Conservation (phyloP, 2,329 filamentous ascomycete genomes). For the Septoria petroselini region DNA sequence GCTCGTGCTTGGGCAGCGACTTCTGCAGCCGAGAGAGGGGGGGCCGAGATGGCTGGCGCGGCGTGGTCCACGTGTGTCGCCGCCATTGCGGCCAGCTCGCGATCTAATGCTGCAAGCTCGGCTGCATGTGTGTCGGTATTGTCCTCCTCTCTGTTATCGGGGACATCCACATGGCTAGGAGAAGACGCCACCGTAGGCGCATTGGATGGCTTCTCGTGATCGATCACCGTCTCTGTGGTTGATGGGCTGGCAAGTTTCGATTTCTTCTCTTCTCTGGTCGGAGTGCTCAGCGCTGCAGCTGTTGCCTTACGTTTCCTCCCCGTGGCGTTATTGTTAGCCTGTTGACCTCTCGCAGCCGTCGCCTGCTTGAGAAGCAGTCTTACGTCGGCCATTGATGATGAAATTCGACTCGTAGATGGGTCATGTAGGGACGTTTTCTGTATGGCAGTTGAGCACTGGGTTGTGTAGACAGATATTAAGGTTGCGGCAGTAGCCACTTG, state of each 20-base stretch:
- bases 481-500: too few species aligned
- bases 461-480: too few species aligned
- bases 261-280: conserved; percentile 24
- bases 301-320: conserved; percentile 57
- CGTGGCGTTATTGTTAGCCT: conserved; percentile 24
- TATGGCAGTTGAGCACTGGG: too few species aligned
- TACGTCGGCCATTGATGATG: conserved; percentile 66
- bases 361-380: conserved; percentile 76
- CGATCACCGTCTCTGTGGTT: neutral
- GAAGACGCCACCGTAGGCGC: conserved; percentile 31
- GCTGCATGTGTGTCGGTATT: conserved; percentile 24
- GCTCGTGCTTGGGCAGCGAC: conserved; percentile 47
- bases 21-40: conserved; percentile 48
- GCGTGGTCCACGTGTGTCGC: conserved; percentile 14
- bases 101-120: conserved; percentile 71
- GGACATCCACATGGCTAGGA: conserved; percentile 30
- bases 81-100: conserved; percentile 61
- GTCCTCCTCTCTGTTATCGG: conserved; percentile 5
- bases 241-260: conserved; percentile 17
- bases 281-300: conserved; percentile 15
- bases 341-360: conserved; percentile 60
- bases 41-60: conserved; percentile 43
- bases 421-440: too few species aligned
- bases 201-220: conserved; percentile 11
- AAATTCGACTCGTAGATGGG: too few species aligned